phyloP scores from a whole-genome alignment of 305 asterid genomes.

The Ilex paraguariensis region DNA sequence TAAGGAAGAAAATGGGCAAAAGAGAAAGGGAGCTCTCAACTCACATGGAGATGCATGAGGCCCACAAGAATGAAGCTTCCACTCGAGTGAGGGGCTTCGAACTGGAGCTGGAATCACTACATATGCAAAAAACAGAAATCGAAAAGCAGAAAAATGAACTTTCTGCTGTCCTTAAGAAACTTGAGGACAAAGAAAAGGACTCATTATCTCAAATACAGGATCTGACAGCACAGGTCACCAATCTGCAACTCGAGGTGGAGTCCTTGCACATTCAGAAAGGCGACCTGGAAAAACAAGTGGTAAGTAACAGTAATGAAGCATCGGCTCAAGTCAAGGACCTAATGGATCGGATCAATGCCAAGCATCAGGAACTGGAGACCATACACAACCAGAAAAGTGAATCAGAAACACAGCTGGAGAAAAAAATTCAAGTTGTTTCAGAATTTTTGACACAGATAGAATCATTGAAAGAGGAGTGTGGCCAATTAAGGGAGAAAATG shows the following conservation, averaged over 20 bases:
- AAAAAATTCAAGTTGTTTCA: conserved; percentile 42
- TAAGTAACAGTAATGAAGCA: conserved; percentile 31
- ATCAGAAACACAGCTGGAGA: conserved; percentile 39
- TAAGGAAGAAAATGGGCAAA: conserved; percentile 18
- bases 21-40: conserved; percentile 23
- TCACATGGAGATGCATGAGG: no score
- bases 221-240: conserved; percentile 36
- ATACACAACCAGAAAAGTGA: conserved; percentile 32
- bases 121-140: no score
- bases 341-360: conserved; percentile 30
- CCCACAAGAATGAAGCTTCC: no score
- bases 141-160: no score
- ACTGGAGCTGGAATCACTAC: conserved; percentile 19
- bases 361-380: conserved; percentile 18
- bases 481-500: conserved; percentile 12
- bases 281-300: conserved; percentile 51
- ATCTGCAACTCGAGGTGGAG: conserved; percentile 50
- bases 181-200: conserved; percentile 21
- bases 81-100: conserved; percentile 6
- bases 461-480: background rate
- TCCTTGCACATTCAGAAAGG: conserved; percentile 40
- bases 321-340: conserved; percentile 44
- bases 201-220: conserved; percentile 40
- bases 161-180: conserved; percentile 8
- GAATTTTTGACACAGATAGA: conserved; percentile 39